phyloP scores from a whole-genome alignment of 345 rosid genomes.

The Gossypium stocksii region DNA sequence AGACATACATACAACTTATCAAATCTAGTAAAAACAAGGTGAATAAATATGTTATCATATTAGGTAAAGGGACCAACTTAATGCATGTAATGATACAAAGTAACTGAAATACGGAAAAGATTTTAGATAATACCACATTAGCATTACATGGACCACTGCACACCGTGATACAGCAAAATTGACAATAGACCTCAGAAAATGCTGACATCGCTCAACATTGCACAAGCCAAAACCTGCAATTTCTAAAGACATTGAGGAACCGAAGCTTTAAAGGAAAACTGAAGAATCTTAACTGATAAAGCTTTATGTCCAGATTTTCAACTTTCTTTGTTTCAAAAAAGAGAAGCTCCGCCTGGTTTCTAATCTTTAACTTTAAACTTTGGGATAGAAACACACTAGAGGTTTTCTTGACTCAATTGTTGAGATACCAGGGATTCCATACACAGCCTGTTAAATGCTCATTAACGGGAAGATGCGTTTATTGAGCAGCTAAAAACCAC shows the following conservation, averaged over 20 bases:
- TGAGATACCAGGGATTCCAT: background rate
- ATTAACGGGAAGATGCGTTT: background rate
- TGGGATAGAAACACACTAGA: background rate
- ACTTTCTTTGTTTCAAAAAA: background rate
- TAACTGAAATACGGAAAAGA: background rate
- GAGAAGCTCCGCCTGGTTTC: background rate
- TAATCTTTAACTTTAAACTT: background rate
- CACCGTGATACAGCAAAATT: background rate
- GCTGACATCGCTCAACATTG: background rate
- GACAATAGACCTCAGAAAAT: no score
- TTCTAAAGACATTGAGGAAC: background rate
- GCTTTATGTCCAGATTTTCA: background rate
- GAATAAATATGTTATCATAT: no score
- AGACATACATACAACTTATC: no score
- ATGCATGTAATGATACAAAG: no score
- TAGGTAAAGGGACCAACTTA: no score
- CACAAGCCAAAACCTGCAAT: background rate
- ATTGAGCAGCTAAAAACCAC: background rate
- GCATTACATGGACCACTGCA: no score
- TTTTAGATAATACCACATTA: background rate
- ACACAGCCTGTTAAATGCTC: background rate
- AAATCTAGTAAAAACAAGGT: no score
- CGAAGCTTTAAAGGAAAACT: background rate
- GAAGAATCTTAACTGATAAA: background rate
- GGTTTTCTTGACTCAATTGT: background rate